A percentile compares a stretch with the other conserved stretches of the same genome.
phyloP scores from a whole-genome alignment of 1,284 basidiomycete genomes.

The Vanrija sp. region DNA sequence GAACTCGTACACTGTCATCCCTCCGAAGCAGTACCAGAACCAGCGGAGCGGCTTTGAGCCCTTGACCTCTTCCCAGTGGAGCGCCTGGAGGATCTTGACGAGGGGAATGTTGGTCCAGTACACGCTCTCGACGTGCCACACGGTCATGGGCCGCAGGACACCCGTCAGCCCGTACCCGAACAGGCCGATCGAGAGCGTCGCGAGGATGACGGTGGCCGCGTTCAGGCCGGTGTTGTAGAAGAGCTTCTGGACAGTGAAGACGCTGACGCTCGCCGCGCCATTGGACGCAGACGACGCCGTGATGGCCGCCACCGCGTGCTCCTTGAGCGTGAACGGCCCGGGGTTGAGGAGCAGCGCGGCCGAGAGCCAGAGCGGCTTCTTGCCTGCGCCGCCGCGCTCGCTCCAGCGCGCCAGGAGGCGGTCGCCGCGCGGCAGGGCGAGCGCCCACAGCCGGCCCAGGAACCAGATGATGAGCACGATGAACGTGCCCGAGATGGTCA shows the following conservation, averaged over 20 bases:
- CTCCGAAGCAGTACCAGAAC: slow-evolving; percentile 56
- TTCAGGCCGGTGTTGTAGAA: slow-evolving; percentile 60
- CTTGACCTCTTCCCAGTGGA: slow-evolving; percentile 42
- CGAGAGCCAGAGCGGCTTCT: slow-evolving; percentile 8
- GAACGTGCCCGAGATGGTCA: slow-evolving; percentile 58
- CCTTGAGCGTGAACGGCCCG: slow-evolving; percentile 58
- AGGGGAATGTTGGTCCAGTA: slow-evolving; percentile 33
- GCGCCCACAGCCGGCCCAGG: slow-evolving; percentile 56
- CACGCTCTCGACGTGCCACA: slow-evolving; percentile 39
- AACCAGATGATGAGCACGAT: slow-evolving; percentile 59
- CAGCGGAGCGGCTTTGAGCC: slow-evolving; percentile 57
- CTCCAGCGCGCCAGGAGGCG: slow-evolving; percentile 51
- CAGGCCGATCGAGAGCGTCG: slow-evolving; percentile 62
- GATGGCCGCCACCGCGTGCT: slow-evolving; percentile 61
- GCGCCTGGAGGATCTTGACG: slow-evolving; percentile 30
- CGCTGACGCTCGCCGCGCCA: slow-evolving; percentile 56
- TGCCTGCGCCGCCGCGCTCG: slow-evolving; percentile 44
- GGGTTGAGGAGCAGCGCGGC: slow-evolving; percentile 58
- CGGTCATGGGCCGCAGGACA: slow-evolving; percentile 36
- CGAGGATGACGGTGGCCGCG: slow-evolving; percentile 59
- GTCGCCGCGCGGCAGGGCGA: slow-evolving; percentile 39
- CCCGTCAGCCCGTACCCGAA: slow-evolving; percentile 60
- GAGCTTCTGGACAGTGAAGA: slow-evolving; percentile 59
- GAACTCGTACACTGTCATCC: slow-evolving; percentile 23
- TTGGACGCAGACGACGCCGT: slow-evolving; percentile 59